phyloP scores from a whole-genome alignment of 208 protist genomes.

The Acanthamoeba castellanii region DNA sequence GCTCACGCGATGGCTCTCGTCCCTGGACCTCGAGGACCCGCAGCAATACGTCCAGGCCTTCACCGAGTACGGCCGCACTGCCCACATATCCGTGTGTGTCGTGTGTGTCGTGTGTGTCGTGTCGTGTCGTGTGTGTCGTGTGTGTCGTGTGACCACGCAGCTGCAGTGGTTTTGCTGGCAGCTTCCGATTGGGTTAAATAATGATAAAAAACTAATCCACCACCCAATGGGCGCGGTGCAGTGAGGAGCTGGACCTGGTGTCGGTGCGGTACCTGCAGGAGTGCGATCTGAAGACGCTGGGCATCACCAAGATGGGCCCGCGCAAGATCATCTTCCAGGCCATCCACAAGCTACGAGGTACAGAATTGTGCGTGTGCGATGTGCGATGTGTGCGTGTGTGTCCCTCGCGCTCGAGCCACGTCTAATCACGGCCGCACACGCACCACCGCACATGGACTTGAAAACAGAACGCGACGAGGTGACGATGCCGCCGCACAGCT shows the following conservation, averaged over 20 bases:
- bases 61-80: neutral
- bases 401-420: too few relatives aligned
- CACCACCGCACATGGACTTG: neutral
- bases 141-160: neutral
- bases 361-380: too few relatives aligned
- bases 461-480: neutral
- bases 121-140: too few relatives aligned
- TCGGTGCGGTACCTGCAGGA: conserved; percentile 61
- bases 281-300: conserved; percentile 64
- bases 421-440: too few relatives aligned
- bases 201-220: too few relatives aligned
- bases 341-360: conserved; percentile 28
- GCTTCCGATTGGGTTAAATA: too few relatives aligned
- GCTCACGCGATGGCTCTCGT: conserved; percentile 22
- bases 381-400: too few relatives aligned
- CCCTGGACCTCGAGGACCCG: conserved; percentile 26
- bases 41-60: conserved; percentile 33
- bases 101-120: too few relatives aligned
- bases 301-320: conserved; percentile 53
- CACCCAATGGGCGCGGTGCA: neutral
- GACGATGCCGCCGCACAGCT: conserved; percentile 1
- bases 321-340: conserved; percentile 45
- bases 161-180: too few relatives aligned
- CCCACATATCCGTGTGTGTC: neutral
- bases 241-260: conserved; percentile 51